Evolutionary conservation across 768 basidiomycete species (phyloP), one percentile per base, ranked within the genome.

Genomic region (Thelephora ganbajun): DNA sequence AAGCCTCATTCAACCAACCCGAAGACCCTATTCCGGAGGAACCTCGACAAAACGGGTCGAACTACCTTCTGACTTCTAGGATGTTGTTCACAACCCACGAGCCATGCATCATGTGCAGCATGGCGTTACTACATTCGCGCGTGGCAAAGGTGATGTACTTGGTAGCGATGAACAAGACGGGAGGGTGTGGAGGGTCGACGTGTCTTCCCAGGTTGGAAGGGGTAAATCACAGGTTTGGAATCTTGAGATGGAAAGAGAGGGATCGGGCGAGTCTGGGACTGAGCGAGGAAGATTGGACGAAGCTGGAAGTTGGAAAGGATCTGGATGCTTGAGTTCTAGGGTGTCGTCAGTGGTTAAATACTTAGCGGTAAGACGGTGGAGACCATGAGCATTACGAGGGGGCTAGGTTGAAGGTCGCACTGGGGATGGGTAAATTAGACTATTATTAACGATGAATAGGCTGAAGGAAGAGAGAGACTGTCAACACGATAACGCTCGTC

Each of bases 51-150:
- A 89, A 87, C 54, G 83, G 87, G 12, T 66, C 80, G 1, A 82
- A 85, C 57, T 99, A 99, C 63, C 80, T 97, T 39, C 71, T 98
- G 20, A 97, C 91, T 0, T 79, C 80, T 2, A 73, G 80, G n/a
- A 78, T 80, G 1, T 69, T 97, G 19, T 98, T 98, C 68, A 77
- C 80, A 46, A 89, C 90, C 9, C 94, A 99, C 63, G 96, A 99
- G 56, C 96, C 96, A 0, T 99, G 96, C 56, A 74, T 99, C 48
- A 91, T 98, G 89, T 99, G 96, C 62, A 78, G 81, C 56, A 99
- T 99, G 96, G 89, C 92, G 2, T 66, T 98, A 18, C 67, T 96
- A 5, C 96, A 99, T 63, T 92, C 88, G 1, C 77, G 96, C n/a
- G 89, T 97, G 48, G 83, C 84, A 56, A 80, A 91, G 51, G 74